Evolutionary conservation across 2,329 filamentous ascomycete genomes (phyloP).

Genomic region (Saccharata proteae): DNA sequence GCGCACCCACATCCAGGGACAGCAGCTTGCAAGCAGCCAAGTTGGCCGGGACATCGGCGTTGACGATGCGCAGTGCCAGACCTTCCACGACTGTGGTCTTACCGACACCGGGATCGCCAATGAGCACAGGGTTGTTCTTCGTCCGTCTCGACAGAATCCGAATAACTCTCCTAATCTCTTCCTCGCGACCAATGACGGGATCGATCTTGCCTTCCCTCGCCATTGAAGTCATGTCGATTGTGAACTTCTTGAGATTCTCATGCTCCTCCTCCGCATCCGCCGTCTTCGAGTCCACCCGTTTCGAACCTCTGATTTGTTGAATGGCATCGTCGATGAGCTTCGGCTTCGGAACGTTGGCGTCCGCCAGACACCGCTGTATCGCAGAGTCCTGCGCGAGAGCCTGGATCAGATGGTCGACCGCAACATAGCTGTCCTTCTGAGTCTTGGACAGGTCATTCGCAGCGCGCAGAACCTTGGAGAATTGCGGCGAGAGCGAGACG

Average conservation of each 20-base stretch:
- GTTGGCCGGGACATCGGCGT: conserved; percentile 91
- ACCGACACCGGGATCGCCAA: conserved; percentile 94
- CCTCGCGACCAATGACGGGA: conserved; percentile 90
- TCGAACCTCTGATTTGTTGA: conserved; percentile 80
- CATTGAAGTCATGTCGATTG: conserved; percentile 95
- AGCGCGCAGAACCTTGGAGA: conserved; percentile 70
- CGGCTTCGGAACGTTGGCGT: conserved; percentile 81
- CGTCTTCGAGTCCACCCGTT: conserved; percentile 88
- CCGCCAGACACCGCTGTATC: conserved; percentile 63
- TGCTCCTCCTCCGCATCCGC: conserved; percentile 87
- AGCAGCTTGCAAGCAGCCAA: conserved; percentile 86
- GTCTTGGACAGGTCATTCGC: conserved; percentile 87
- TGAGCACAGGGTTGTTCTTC: conserved; percentile 97
- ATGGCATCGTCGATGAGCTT: conserved; percentile 89
- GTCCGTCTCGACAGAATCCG: conserved; percentile 85
- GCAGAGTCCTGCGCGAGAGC: conserved; percentile 66
- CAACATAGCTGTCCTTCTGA: conserved; percentile 93
- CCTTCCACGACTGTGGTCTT: conserved; percentile 98
- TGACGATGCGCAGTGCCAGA: conserved; percentile 88
- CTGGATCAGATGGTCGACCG: conserved; percentile 86
- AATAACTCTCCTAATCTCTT: conserved; percentile 85
- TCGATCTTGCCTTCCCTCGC: conserved; percentile 96
- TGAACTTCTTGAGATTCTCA: conserved; percentile 96
- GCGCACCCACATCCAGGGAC: conserved; percentile 85
- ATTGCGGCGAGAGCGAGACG: conserved; percentile 68